A percentile compares a stretch with the other conserved stretches of the same genome.
These are phyloP conservation scores for Dianthus caryophyllus DNA, from an alignment of 148 eudicot species.

Conservation along the genomic window DNA sequence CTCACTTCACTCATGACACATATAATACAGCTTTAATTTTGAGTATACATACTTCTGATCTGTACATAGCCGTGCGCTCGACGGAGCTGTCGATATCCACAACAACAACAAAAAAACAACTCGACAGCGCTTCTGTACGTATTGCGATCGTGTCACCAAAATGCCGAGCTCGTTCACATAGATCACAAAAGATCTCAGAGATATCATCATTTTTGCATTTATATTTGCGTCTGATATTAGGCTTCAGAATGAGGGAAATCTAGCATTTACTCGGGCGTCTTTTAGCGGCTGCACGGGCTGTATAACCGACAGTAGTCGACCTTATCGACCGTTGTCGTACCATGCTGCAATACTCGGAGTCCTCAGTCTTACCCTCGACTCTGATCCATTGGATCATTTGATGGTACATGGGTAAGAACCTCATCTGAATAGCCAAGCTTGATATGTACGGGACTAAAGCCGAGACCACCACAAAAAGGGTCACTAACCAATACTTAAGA, in stretches of 20 bases:
- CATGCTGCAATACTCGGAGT: constrained; percentile 58
- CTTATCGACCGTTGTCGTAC: constrained; percentile 65
- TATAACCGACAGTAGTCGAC: constrained; percentile 56
- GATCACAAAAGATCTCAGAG: background rate
- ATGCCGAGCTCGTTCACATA: background rate
- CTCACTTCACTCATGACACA: constrained; percentile 22
- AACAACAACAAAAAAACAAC: background rate
- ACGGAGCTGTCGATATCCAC: background rate
- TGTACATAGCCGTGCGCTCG: constrained; percentile 23
- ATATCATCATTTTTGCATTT: too few relatives aligned
- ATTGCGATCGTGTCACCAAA: background rate
- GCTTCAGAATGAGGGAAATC: background rate
- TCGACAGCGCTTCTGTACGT: background rate
- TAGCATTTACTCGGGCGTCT: constrained; percentile 26
- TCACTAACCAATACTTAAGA: constrained; percentile 52
- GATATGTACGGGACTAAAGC: constrained; percentile 63
- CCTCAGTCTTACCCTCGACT: constrained; percentile 57
- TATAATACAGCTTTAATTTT: constrained; percentile 16
- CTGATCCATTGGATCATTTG: constrained; percentile 80
- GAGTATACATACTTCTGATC: constrained; percentile 24
- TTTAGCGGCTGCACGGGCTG: constrained; percentile 57
- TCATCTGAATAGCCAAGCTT: constrained; percentile 57
- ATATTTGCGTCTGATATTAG: too few relatives aligned
- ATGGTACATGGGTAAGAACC: constrained; percentile 86
- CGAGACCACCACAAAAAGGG: constrained; percentile 50